Percentiles rank a stretch among this genome's conserved stretches.
phyloP scores from a whole-genome alignment of 805 yeast species.

The Teunomyces panamensis region DNA sequence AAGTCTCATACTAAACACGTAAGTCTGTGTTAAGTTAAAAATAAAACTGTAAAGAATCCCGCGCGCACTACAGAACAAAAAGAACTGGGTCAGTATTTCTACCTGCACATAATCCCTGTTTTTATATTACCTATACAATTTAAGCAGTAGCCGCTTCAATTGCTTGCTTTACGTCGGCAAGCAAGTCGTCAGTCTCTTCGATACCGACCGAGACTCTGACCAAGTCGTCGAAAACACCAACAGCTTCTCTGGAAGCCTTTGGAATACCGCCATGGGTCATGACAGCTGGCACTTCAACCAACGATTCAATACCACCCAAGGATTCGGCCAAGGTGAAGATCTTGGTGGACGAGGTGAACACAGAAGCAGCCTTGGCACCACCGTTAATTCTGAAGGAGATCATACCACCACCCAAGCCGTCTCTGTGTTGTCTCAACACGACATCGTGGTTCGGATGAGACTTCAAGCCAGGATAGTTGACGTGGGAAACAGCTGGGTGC shows the following conservation, averaged over 20 bases:
- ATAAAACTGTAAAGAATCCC: no score
- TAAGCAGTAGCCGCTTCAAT: conserved; percentile 32
- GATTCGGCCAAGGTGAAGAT: conserved; percentile 86
- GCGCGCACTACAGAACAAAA: not conserved
- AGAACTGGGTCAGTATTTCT: not conserved
- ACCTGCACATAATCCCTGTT: not conserved
- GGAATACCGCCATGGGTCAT: conserved; percentile 95
- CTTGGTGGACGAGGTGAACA: conserved; percentile 70
- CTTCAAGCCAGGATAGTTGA: conserved; percentile 81
- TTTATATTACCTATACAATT: conserved; percentile 1
- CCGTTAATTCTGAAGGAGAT: conserved; percentile 83
- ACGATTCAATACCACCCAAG: conserved; percentile 84
- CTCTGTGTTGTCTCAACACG: conserved; percentile 73
- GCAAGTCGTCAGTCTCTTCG: conserved; percentile 30
- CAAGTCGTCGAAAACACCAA: conserved; percentile 80
- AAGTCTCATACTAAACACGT: no score
- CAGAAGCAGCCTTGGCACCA: conserved; percentile 72
- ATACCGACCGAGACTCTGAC: conserved; percentile 49
- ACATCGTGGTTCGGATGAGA: conserved; percentile 61
- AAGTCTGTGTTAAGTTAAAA: no score
- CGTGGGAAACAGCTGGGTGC: conserved; percentile 55
- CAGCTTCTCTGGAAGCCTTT: conserved; percentile 67
- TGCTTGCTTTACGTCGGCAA: conserved; percentile 55
- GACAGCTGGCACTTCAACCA: conserved; percentile 83
- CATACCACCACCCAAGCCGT: conserved; percentile 89